A percentile compares a stretch with the other conserved stretches of the same genome.
Evolutionary conservation across 768 basidiomycete genomes (phyloP).

Genomic region (Leccinellum rugosiceps): DNA sequence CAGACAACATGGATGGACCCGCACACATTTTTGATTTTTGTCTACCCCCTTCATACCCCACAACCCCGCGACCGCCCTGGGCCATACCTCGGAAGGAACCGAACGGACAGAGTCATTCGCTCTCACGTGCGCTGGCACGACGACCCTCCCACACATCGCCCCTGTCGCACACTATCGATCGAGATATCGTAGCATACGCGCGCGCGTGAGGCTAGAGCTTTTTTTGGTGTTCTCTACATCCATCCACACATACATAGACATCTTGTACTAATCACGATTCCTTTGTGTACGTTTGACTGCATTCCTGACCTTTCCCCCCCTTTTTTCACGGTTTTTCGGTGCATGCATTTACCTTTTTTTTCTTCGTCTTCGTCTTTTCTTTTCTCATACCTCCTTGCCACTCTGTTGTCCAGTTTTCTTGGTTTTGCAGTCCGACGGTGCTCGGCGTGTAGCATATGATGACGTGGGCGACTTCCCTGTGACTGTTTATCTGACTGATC

Average conservation of each 20-base stretch:
- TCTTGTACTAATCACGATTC: conserved; percentile 9
- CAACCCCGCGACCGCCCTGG: background rate
- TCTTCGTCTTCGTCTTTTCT: background rate
- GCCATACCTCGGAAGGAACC: conserved; percentile 2
- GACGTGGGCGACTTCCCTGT: background rate
- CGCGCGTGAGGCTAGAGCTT: conserved; percentile 1
- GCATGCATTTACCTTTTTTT: background rate
- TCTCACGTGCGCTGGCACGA: background rate
- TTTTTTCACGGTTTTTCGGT: background rate
- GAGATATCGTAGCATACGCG: conserved; percentile 1
- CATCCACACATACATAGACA: background rate
- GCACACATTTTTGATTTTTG: background rate
- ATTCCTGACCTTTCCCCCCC: background rate
- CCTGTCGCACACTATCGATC: background rate
- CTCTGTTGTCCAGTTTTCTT: background rate
- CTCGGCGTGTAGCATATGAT: background rate
- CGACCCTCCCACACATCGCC: background rate
- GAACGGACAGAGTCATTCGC: background rate
- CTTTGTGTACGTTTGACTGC: background rate
- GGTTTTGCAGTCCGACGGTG: background rate
- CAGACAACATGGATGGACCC: background rate
- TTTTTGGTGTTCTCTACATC: background rate
- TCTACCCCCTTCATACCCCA: background rate
- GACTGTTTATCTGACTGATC: background rate
- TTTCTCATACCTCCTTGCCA: background rate